These are phyloP conservation scores for Triticum dicoccoides DNA, from an alignment of 176 grass and related monocot genomes.

Conservation along the genomic window DNA sequence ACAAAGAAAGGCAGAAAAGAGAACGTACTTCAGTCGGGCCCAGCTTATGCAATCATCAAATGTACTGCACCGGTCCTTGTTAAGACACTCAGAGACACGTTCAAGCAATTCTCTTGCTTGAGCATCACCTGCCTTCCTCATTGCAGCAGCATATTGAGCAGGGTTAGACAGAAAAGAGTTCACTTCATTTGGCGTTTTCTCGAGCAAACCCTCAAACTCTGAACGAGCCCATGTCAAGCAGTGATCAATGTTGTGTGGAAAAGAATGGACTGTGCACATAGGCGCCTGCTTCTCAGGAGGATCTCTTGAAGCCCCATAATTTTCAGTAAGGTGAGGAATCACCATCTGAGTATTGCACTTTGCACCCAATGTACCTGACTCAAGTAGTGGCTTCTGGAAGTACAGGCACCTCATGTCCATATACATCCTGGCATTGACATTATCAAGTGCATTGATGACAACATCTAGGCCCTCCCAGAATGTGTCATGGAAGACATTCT, in stretches of 20 bases:
- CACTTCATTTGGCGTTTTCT: conserved; percentile 64
- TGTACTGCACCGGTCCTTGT: conserved; percentile 45
- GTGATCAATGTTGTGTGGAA: conserved; percentile 75
- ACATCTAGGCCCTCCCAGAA: conserved; percentile 65
- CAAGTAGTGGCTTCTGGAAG: conserved; percentile 76
- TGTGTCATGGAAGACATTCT: conserved; percentile 68
- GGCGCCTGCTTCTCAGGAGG: conserved; percentile 67
- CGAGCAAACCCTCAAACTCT: conserved; percentile 65
- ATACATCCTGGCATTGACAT: conserved; percentile 75
- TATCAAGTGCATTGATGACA: conserved; percentile 78
- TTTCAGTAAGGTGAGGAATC: conserved; percentile 70
- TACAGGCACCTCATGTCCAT: conserved; percentile 74
- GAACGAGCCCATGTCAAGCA: conserved; percentile 67
- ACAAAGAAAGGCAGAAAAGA: conserved; percentile 7
- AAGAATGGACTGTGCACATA: conserved; percentile 68
- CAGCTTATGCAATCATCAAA: conserved; percentile 79
- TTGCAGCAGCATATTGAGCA: conserved; percentile 42
- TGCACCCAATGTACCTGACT: conserved; percentile 70
- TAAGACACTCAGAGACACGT: conserved; percentile 55
- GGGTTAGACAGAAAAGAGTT: conserved; percentile 59
- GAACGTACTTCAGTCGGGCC: conserved; percentile 58
- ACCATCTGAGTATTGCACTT: conserved; percentile 83
- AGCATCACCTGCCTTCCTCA: conserved; percentile 64
- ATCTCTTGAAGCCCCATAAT: conserved; percentile 61
- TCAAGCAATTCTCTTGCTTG: conserved; percentile 62